These are phyloP conservation scores for Xylaria cubensis DNA, from an alignment of 495 filamentous ascomycete genomes.

Conservation along the genomic window DNA sequence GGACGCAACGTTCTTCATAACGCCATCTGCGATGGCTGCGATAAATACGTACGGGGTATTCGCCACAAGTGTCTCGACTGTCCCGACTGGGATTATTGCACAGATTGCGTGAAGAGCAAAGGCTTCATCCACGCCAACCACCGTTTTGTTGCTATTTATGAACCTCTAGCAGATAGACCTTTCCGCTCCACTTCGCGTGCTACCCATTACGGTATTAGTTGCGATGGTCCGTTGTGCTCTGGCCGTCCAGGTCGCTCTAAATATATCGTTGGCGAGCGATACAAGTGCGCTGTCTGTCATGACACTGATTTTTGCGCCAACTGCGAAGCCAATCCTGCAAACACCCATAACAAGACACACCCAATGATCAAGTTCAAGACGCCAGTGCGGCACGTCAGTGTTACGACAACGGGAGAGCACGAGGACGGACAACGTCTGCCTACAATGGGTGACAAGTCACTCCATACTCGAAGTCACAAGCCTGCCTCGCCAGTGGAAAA, in stretches of 20 bases:
- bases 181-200: slow-evolving; percentile 48
- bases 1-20: slow-evolving; percentile 83
- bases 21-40: slow-evolving; percentile 94
- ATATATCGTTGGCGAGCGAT: slow-evolving; percentile 86
- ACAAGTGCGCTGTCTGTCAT: slow-evolving; percentile 97
- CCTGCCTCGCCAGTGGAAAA: slow-evolving; percentile 50
- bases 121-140: slow-evolving; percentile 76
- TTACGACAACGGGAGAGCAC: slow-evolving; percentile 83
- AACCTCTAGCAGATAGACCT: slow-evolving; percentile 65
- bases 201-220: slow-evolving; percentile 86
- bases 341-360: slow-evolving; percentile 90
- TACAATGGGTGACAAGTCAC: slow-evolving; percentile 70
- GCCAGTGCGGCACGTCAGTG: slow-evolving; percentile 84
- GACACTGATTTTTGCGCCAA: slow-evolving; percentile 95
- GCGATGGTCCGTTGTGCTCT: slow-evolving; percentile 91
- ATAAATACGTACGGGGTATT: slow-evolving; percentile 85
- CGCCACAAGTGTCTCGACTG: slow-evolving; percentile 98
- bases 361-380: slow-evolving; percentile 97
- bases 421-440: slow-evolving; percentile 64
- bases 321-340: slow-evolving; percentile 86
- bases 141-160: slow-evolving; percentile 89
- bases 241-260: slow-evolving; percentile 52
- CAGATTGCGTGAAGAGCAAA: slow-evolving; percentile 72
- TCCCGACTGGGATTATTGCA: slow-evolving; percentile 97
- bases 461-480: slow-evolving; percentile 49